A percentile compares a stretch with the other conserved stretches of the same genome.
Conservation (phyloP, 2,329 filamentous ascomycete genomes). For the Cytospora chrysosperma region DNA sequence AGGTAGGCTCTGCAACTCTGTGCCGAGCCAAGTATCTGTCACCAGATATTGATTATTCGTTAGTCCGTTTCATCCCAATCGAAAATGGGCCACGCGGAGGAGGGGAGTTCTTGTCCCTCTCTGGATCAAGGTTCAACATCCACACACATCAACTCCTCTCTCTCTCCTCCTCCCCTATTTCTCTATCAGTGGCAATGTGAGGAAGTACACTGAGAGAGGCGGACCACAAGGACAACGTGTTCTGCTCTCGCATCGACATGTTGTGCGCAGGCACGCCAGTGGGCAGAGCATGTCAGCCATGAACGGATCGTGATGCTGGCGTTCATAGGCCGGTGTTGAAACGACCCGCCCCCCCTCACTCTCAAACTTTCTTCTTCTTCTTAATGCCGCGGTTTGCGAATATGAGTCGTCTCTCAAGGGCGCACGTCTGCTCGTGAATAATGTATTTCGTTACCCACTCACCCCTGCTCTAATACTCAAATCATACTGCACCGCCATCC, state of each 20-base stretch:
- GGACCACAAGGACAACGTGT: not conserved
- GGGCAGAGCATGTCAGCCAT: not conserved
- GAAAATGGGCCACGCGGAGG: not conserved
- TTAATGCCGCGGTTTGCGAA: not conserved
- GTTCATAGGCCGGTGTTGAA: not conserved
- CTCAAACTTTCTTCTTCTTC: not conserved
- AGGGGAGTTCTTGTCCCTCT: too few relatives aligned
- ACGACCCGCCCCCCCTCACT: not conserved
- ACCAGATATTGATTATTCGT: not conserved
- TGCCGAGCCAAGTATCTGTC: not conserved
- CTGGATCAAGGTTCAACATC: not conserved
- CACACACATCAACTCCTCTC: too few relatives aligned
- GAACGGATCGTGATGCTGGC: not conserved
- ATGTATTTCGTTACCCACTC: not conserved
- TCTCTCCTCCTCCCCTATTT: too few relatives aligned
- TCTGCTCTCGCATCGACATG: not conserved
- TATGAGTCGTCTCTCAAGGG: not conserved
- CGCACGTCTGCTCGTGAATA: not conserved
- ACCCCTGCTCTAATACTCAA: constrained; percentile 10
- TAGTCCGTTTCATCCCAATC: not conserved
- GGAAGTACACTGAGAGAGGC: not conserved
- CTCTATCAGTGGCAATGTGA: not conserved
- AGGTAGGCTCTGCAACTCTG: too few relatives aligned
- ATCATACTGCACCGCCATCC: not conserved
- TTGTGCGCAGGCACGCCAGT: not conserved